These are phyloP conservation scores for Exophiala bonariae DNA, from an alignment of 2,329 filamentous ascomycete species.

Conservation along the genomic window DNA sequence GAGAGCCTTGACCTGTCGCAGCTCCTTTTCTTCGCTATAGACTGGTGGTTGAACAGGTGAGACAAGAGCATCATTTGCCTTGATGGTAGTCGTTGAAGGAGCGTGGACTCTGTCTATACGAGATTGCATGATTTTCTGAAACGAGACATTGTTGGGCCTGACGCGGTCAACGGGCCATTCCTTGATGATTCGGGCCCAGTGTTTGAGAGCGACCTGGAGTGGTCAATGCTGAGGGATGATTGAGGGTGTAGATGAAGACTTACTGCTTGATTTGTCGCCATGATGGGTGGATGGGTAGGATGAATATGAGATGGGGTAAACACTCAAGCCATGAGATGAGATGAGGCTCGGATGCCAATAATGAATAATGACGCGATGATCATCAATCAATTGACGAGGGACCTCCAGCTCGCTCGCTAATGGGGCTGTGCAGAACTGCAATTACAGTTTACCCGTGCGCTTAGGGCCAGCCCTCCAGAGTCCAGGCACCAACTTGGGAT, in stretches of 20 bases:
- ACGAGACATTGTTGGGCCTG: constrained; percentile 45
- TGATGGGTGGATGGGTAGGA: constrained; percentile 4
- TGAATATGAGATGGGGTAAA: too few relatives aligned
- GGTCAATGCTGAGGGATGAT: neutral
- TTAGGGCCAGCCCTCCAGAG: too few relatives aligned
- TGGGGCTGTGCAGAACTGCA: too few relatives aligned
- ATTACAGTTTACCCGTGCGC: too few relatives aligned
- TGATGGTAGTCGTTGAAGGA: constrained; percentile 11
- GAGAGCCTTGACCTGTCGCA: constrained; percentile 56
- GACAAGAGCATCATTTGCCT: constrained; percentile 23
- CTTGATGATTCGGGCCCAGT: constrained; percentile 43
- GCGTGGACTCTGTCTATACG: constrained; percentile 20
- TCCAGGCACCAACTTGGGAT: too few relatives aligned
- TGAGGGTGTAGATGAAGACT: constrained; percentile 9
- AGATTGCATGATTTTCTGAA: constrained; percentile 36
- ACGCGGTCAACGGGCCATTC: constrained; percentile 47
- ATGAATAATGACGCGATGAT: too few relatives aligned
- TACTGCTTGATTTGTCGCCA: constrained; percentile 33
- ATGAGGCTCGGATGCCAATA: too few relatives aligned
- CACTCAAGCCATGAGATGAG: too few relatives aligned
- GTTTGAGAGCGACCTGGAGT: constrained; percentile 33
- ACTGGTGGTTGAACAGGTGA: constrained; percentile 22
- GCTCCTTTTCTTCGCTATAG: constrained; percentile 37
- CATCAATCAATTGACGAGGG: too few relatives aligned
- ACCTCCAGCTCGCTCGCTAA: too few relatives aligned